These are phyloP conservation scores for Incumbomyces lentus DNA, from an alignment of 2,329 filamentous ascomycete species.

Conservation along the genomic window DNA sequence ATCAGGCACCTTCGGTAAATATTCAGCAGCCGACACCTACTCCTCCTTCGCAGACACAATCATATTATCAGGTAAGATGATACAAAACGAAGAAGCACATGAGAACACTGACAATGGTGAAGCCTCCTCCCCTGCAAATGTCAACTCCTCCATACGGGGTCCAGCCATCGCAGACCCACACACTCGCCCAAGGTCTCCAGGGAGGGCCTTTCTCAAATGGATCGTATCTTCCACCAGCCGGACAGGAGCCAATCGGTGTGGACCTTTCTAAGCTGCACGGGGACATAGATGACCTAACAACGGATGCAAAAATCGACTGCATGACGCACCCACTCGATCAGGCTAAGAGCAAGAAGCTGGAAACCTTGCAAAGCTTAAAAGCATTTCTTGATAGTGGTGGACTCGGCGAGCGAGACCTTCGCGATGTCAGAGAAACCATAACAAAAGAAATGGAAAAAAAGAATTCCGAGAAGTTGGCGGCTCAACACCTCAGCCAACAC, in stretches of 20 bases:
- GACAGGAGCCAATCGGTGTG: constrained; percentile 26
- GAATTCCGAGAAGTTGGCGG: constrained; percentile 36
- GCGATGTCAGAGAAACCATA: constrained; percentile 18
- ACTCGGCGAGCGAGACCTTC: constrained; percentile 16
- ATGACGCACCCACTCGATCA: constrained; percentile 21
- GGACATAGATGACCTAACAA: constrained; percentile 43
- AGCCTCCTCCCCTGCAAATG: constrained; percentile 17
- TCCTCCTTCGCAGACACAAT: constrained; percentile 14
- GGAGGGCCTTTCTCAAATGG: background rate
- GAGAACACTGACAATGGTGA: constrained; percentile 9
- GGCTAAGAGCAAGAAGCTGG: constrained; percentile 17
- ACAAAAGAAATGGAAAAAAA: constrained; percentile 26
- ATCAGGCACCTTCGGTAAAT: constrained; percentile 1
- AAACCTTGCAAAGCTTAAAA: constrained; percentile 20
- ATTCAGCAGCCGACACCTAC: constrained; percentile 19
- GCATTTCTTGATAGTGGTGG: constrained; percentile 20
- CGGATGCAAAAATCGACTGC: constrained; percentile 21
- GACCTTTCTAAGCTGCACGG: constrained; percentile 65
- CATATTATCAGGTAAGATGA: constrained; percentile 12
- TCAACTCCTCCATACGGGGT: constrained; percentile 23
- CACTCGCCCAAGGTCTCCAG: background rate
- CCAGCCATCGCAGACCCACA: constrained; percentile 23
- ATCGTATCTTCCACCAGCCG: background rate
- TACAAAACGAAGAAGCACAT: constrained; percentile 5
- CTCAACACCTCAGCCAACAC: constrained; percentile 24